Base-by-base conservation (phyloP, 768 basidiomycete species). In the Tricholoma furcatifolium region DNA sequence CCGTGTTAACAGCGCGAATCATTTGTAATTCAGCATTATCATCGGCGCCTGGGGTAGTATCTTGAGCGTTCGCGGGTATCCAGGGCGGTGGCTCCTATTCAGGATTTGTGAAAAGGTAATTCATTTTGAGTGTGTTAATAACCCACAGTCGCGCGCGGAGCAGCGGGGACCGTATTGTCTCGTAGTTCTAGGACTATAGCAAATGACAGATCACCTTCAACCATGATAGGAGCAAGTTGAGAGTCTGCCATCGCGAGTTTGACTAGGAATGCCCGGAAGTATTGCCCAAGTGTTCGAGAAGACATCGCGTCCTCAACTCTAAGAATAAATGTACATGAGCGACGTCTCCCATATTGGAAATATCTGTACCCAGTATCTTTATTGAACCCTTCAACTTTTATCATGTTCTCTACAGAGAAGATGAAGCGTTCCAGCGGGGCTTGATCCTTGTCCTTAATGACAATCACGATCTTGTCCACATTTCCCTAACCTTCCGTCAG, bases 361-460 rank as follows among this genome's bases (percentile, higher is more conserved):
- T 32, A 41, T 56, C 65, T 51, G 7, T 58, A 88, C 90, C 81
- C 80, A 17, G 80, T 79, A 57, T 89, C 84, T 63, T 84, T 88
- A 65, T 88, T 78, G 69, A 80, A 87, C 0, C 75, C 59, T 56
- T 88, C 87, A 24, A 90, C 78, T 49, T 84, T 66, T 24, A 92
- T 80, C 82, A 95, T 86, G 66, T 80, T 88, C 55, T 87, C 84
- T n/a, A 96, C 66, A 20, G 91, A 84, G 66, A 97, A 93, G 17
- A 96, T 80, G 67, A 90, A 97, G 2, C 94, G 81, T 66, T 98
- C 95, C n/a, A 97, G 71, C 14, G 92, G 79, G 20, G 85, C 74
- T 55, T 93, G 85, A 9, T 88, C 80, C 57, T 82, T 83, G 64
- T 88, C 83, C 62, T 93, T 94, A 67, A 98, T 85, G 30, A 94